Evolutionary conservation across 257 asterid genomes (phyloP).

Genomic region (Thymus quinquecostatus): DNA sequence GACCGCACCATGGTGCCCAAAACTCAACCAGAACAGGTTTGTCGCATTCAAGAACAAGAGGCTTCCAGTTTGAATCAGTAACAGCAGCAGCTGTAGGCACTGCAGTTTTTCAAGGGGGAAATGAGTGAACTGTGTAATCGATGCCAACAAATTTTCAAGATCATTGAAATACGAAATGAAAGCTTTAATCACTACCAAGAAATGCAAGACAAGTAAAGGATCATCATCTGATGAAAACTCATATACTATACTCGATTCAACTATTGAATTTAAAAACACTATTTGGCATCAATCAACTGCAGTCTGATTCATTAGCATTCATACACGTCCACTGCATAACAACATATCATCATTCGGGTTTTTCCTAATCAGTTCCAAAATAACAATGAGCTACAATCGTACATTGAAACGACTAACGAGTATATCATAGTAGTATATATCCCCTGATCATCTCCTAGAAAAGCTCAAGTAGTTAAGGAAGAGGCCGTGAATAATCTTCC

Average conservation of each 20-base stretch:
- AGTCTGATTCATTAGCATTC: background rate
- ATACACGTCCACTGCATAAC: background rate
- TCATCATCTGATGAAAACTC: background rate
- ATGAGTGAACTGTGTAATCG: constrained; percentile 7
- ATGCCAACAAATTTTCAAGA: background rate
- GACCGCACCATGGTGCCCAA: constrained; percentile 99
- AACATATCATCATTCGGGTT: background rate
- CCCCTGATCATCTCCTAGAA: background rate
- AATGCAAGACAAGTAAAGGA: background rate
- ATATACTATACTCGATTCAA: no score
- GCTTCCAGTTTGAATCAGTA: constrained; percentile 63
- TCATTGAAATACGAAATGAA: background rate
- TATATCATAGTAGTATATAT: background rate
- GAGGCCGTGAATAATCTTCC: background rate
- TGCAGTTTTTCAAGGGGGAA: constrained; percentile 43
- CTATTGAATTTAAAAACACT: background rate
- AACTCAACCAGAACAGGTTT: constrained; percentile 83
- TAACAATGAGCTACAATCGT: background rate
- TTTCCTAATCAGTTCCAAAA: background rate
- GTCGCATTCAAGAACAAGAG: constrained; percentile 55
- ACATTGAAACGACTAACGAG: background rate
- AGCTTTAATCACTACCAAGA: background rate
- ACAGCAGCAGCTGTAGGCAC: constrained; percentile 60
- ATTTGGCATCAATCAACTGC: background rate
- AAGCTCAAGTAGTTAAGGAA: background rate